These are phyloP conservation scores for Novymonas esmeraldas DNA, from an alignment of 208 protist species.

Conservation along the genomic window DNA sequence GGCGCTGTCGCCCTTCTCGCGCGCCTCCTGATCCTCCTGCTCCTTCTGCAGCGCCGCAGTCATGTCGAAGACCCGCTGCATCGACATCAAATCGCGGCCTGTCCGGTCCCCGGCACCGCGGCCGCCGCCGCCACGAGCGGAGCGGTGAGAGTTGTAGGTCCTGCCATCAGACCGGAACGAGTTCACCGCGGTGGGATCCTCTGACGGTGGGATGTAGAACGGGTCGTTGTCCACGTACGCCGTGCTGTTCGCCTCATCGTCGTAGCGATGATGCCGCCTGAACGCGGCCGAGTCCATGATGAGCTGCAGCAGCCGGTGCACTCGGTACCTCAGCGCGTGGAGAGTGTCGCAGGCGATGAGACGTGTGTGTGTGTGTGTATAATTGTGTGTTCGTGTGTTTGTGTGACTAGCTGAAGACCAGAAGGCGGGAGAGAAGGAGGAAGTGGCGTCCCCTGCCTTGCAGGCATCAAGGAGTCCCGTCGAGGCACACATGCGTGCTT, in stretches of 20 bases:
- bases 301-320: not conserved
- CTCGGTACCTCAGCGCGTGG: not conserved
- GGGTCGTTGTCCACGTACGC: conserved; percentile 18
- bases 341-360: no score
- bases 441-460: no score
- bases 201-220: conserved; percentile 3
- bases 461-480: no score
- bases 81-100: conserved; percentile 11
- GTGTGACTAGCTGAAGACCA: no score
- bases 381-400: no score
- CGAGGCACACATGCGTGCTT: no score
- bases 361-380: not conserved
- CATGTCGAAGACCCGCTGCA: conserved; percentile 22
- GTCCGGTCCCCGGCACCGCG: not conserved
- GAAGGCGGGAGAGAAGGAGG: no score
- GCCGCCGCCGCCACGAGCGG: not conserved
- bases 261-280: conserved; percentile 10
- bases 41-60: conserved; percentile 22
- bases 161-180: not conserved
- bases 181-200: not conserved
- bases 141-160: not conserved
- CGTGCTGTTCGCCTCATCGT: conserved; percentile 21
- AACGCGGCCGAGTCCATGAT: conserved; percentile 8
- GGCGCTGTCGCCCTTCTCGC: not conserved
- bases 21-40: conserved; percentile 20